Conservation (phyloP, 2,329 filamentous ascomycete species). For the Phialocephala subalpina region DNA sequence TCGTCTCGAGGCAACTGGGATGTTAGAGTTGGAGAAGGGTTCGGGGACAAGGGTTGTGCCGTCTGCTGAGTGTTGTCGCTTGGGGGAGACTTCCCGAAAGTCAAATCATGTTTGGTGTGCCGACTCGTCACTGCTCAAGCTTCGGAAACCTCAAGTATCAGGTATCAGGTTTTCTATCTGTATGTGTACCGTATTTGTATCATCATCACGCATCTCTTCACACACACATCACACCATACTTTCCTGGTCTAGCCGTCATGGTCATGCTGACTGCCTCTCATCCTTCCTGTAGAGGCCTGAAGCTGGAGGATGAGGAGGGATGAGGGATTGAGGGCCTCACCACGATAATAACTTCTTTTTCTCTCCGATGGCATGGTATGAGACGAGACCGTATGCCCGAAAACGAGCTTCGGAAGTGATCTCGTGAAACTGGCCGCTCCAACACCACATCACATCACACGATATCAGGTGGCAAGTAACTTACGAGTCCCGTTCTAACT, state of each 20-base stretch:
- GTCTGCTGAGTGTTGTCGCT: slow-evolving; percentile 4
- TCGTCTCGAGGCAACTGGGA: slow-evolving; percentile 28
- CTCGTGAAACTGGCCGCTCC: slow-evolving; percentile 1
- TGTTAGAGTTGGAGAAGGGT: background rate
- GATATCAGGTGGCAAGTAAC: background rate
- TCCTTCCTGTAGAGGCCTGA: background rate
- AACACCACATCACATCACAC: background rate
- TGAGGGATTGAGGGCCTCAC: background rate
- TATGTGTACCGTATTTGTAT: background rate
- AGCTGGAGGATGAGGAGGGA: slow-evolving; percentile 6
- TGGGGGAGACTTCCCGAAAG: background rate
- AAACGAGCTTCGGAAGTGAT: background rate
- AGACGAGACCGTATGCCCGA: background rate
- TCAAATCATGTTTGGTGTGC: background rate
- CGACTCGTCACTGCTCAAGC: background rate
- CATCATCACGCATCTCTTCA: slow-evolving; percentile 9
- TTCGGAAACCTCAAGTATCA: slow-evolving; percentile 3
- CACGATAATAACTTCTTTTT: background rate
- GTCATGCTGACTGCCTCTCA: slow-evolving; percentile 1
- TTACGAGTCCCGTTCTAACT: background rate
- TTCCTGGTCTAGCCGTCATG: background rate
- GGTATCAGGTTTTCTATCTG: background rate
- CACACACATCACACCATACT: background rate
- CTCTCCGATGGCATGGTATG: background rate
- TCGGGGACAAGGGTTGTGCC: background rate